phyloP scores from a whole-genome alignment of 2,329 filamentous ascomycete species.

The Ophiostoma tasmaniense region DNA sequence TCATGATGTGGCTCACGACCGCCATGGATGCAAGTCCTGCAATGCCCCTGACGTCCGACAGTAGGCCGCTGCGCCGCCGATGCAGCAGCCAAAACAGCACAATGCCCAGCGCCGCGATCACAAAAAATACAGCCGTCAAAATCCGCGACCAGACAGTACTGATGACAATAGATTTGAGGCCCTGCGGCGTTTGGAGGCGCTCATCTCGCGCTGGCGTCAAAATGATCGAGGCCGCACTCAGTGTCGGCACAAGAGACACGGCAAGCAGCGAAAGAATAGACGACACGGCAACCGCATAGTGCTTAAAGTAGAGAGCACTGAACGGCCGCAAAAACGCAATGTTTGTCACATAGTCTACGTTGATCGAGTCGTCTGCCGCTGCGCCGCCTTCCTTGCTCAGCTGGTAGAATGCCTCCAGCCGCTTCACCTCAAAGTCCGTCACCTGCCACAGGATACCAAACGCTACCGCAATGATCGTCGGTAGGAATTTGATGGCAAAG shows the following conservation, averaged over 20 bases:
- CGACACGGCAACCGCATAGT: constrained; percentile 61
- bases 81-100: constrained; percentile 54
- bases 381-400: constrained; percentile 53
- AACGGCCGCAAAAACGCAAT: constrained; percentile 58
- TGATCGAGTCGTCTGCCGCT: constrained; percentile 57
- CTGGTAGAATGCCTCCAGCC: constrained; percentile 60
- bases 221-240: constrained; percentile 54
- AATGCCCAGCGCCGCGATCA: constrained; percentile 51
- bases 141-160: constrained; percentile 52
- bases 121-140: constrained; percentile 45
- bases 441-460: constrained; percentile 60
- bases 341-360: constrained; percentile 64
- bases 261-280: constrained; percentile 57
- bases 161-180: constrained; percentile 47
- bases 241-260: constrained; percentile 59
- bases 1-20: constrained; percentile 61
- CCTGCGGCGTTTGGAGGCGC: constrained; percentile 34
- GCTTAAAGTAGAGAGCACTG: constrained; percentile 50
- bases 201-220: constrained; percentile 44
- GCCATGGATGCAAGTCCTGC: constrained; percentile 69
- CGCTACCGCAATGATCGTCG: constrained; percentile 51
- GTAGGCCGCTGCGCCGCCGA: constrained; percentile 54
- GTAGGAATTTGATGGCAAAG: constrained; percentile 55
- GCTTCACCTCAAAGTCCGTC: constrained; percentile 56
- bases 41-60: constrained; percentile 62